These are phyloP conservation scores for Carex parvula DNA, from an alignment of 176 grass and related monocot species.

Conservation along the genomic window DNA sequence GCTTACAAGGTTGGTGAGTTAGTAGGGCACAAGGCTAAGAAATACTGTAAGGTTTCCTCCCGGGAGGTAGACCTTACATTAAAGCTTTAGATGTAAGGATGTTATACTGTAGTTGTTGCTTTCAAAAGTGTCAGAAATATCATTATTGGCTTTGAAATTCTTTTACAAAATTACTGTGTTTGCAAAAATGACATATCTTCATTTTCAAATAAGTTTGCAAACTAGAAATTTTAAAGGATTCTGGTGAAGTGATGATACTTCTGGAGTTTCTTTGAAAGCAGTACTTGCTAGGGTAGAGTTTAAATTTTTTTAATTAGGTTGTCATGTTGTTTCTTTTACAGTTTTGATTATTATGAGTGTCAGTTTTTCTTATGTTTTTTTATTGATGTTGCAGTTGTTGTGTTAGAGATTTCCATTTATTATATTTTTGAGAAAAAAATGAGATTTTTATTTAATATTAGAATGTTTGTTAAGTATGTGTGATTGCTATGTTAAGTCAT, in stretches of 20 bases:
- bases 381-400: background rate
- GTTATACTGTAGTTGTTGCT: background rate
- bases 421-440: too few species aligned
- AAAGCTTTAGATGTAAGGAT: background rate
- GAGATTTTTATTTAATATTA: background rate
- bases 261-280: background rate
- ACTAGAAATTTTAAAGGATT: background rate
- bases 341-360: background rate
- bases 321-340: background rate
- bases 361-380: background rate
- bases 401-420: background rate
- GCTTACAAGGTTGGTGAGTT: background rate
- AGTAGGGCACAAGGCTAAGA: background rate
- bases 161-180: background rate
- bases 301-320: background rate
- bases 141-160: background rate
- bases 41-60: background rate
- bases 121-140: background rate
- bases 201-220: background rate
- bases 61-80: background rate
- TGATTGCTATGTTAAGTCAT: background rate
- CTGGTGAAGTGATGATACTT: background rate
- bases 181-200: background rate
- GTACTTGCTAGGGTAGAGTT: background rate
- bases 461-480: background rate